Evolutionary conservation across 2,329 filamentous ascomycete genomes (phyloP).

Genomic region (Cercospora sesami): DNA sequence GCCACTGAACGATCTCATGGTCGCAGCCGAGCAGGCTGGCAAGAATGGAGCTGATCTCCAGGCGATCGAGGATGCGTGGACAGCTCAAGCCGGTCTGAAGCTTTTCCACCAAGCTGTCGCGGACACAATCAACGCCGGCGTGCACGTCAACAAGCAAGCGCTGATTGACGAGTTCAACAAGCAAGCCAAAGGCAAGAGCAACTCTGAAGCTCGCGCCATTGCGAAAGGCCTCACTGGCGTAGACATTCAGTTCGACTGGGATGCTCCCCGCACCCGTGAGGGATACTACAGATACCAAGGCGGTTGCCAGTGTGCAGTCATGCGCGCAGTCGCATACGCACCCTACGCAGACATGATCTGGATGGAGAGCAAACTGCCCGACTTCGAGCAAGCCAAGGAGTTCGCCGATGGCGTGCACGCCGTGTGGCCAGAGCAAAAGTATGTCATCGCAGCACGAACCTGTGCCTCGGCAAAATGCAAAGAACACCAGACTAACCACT

Average conservation of each 20-base stretch:
- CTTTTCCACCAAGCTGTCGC: constrained; percentile 88
- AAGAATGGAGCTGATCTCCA: constrained; percentile 81
- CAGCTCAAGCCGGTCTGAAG: constrained; percentile 72
- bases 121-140: constrained; percentile 72
- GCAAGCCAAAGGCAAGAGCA: constrained; percentile 77
- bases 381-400: constrained; percentile 85
- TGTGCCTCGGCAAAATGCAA: constrained; percentile 8
- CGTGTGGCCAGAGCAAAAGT: constrained; percentile 96
- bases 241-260: constrained; percentile 93
- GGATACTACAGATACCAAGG: constrained; percentile 93
- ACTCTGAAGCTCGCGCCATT: constrained; percentile 75
- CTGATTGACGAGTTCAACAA: constrained; percentile 67
- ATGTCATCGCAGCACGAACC: constrained; percentile 41
- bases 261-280: constrained; percentile 86
- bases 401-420: constrained; percentile 93
- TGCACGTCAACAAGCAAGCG: constrained; percentile 66
- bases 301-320: constrained; percentile 86
- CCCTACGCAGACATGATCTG: constrained; percentile 95
- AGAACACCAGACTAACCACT: constrained; percentile 18
- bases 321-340: constrained; percentile 86
- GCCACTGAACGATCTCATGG: constrained; percentile 88
- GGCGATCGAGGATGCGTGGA: constrained; percentile 89
- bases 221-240: constrained; percentile 74
- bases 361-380: constrained; percentile 99
- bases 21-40: constrained; percentile 76